These are phyloP conservation scores for Tuber brumale DNA, from an alignment of 495 filamentous ascomycete species.

Conservation along the genomic window DNA sequence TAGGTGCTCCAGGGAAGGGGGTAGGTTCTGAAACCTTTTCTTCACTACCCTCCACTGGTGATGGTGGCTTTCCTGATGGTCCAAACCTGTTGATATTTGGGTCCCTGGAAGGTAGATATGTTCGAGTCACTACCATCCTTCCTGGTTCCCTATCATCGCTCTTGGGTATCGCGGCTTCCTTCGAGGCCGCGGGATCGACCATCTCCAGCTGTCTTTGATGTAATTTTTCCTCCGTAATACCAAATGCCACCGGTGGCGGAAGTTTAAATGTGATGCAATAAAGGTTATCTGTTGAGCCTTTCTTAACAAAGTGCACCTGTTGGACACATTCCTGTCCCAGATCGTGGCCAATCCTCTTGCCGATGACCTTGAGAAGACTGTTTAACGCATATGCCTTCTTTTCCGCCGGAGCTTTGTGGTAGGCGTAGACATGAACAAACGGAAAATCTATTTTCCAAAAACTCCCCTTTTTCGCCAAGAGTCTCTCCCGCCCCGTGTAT, in stretches of 20 bases:
- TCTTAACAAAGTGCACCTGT: neutral
- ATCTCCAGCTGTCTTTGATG: neutral
- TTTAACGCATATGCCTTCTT: neutral
- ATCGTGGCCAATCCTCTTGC: neutral
- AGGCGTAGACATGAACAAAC: neutral
- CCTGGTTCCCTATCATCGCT: neutral
- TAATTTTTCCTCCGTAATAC: neutral
- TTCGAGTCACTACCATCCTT: neutral
- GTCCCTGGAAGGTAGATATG: neutral
- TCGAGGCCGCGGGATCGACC: neutral
- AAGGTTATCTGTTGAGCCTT: neutral
- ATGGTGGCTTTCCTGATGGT: neutral
- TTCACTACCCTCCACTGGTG: neutral
- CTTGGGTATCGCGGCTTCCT: neutral
- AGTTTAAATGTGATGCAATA: conserved; percentile 1
- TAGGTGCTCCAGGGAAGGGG: neutral
- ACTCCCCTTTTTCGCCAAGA: neutral
- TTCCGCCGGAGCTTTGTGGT: neutral
- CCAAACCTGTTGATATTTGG: neutral
- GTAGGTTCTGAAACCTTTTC: neutral
- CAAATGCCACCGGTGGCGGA: neutral
- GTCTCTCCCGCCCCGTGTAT: neutral
- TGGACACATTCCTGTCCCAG: neutral
- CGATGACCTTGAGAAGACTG: neutral
- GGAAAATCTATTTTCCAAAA: neutral